Percentiles rank a stretch among this genome's conserved stretches.
Evolutionary conservation across 441 rosid species (phyloP).

Genomic region (Arabidopsis lyrata): DNA sequence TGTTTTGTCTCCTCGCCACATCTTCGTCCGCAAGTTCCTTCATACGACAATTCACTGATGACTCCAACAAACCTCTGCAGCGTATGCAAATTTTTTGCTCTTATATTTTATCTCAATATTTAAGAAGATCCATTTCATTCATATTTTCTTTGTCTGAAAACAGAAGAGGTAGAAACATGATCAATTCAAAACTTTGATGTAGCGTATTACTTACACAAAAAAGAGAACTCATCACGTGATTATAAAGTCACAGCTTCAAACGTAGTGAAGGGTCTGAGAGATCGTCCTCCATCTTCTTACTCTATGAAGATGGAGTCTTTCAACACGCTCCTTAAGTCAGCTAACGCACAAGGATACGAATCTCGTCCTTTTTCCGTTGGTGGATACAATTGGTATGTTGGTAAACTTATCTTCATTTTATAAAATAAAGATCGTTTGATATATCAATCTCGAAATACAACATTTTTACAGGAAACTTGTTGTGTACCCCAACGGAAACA

Average conservation of each 20-base stretch:
- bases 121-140: not conserved
- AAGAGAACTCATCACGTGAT: conserved; percentile 27
- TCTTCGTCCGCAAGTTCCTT: not conserved
- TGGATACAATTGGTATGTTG: conserved; percentile 31
- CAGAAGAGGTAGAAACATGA: not conserved
- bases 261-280: conserved; percentile 15
- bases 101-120: not conserved
- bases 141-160: not conserved
- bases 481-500: conserved; percentile 38
- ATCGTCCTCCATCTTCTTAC: conserved; percentile 30
- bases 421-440: not conserved
- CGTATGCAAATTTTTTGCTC: not conserved
- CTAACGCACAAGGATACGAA: not conserved
- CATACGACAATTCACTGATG: conserved; percentile 13
- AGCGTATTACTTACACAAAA: not conserved
- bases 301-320: conserved; percentile 36
- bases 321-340: not conserved
- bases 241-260: conserved; percentile 16
- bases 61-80: not conserved
- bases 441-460: not conserved
- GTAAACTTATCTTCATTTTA: not conserved
- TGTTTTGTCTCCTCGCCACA: conserved; percentile 15
- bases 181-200: not conserved
- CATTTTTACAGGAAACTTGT: conserved; percentile 27
- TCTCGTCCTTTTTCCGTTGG: conserved; percentile 26